Evolutionary conservation across 768 basidiomycete species (phyloP), one percentile per base, ranked within the genome.

Genomic region (Boletus rufocinnamomeus): DNA sequence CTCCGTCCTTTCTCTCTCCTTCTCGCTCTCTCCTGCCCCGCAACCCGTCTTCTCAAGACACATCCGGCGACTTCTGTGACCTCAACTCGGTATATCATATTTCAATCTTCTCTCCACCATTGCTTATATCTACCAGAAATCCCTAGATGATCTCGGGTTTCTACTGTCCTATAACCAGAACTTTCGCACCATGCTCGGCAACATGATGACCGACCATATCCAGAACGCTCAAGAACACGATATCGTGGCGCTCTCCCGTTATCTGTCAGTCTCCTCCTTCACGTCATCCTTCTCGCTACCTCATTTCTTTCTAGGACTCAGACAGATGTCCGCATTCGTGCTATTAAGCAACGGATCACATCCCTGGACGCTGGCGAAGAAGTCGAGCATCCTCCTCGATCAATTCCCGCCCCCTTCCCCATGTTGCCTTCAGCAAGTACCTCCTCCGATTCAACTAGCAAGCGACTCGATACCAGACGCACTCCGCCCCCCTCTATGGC

Each of bases 171-270:
- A 52, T 2, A 66, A 73, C 50, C 64, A 57, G 25, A 38, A 38
- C 1, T 49, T 57, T 50, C 64, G 66, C n/a, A 48, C 46, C 30
- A 40, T 63, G 21, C 56, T 72, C 45, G 69, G 63, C 35, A 57
- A 67, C 17, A 38, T 66, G 47, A 70, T 76, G 21, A 58, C 63
- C 8, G 59, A 67, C 3, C 69, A 70, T 44, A 41, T 74, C 62
- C 46, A 69, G 21, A 64, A 61, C 35, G 46, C 58, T 5, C 57
- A 58, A 9, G 50, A 56, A 21, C 60, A 62, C 14, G 83, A 84
- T 40, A 71, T 82, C 19, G 58, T 75, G 8, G 52, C 74, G 2
- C 71, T 82, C n/a, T 77, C 82, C 30, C 63, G 65, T 3, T 71
- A 76, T 56, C 72, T 75, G 83, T 83, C 56, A 28, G 72, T 63